Evolutionary conservation across 768 basidiomycete genomes (phyloP).

Genomic region (Russula olivacea): DNA sequence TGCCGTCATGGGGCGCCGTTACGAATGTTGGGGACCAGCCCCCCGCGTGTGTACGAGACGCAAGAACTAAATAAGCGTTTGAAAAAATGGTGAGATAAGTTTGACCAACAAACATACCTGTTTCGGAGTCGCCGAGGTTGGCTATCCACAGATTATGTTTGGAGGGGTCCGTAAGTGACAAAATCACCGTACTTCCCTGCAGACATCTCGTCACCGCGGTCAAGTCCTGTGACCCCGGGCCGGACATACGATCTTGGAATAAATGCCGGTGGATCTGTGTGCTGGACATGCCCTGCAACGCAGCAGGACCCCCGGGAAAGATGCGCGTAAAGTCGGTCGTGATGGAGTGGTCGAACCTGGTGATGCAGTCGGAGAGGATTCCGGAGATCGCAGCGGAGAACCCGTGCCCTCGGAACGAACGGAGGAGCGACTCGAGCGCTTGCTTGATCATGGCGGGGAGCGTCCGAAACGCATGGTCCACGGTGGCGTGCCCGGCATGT

Average conservation of each 20-base stretch:
- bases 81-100: constrained; percentile 1
- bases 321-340: constrained; percentile 41
- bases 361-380: constrained; percentile 36
- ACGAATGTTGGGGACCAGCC: constrained; percentile 57
- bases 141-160: constrained; percentile 70
- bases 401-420: constrained; percentile 26
- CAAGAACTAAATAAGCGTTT: constrained; percentile 33
- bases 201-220: constrained; percentile 64
- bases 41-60: constrained; percentile 40
- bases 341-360: constrained; percentile 40
- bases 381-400: constrained; percentile 36
- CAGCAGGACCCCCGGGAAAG: constrained; percentile 48
- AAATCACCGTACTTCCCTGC: constrained; percentile 73
- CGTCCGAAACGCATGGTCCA: constrained; percentile 38
- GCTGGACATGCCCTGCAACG: constrained; percentile 41
- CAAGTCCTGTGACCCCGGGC: constrained; percentile 47
- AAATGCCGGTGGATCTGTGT: constrained; percentile 49
- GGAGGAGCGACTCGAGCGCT: constrained; percentile 36
- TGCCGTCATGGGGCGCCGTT: constrained; percentile 66
- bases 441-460: constrained; percentile 39
- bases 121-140: constrained; percentile 77
- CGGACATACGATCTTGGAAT: constrained; percentile 50
- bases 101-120: constrained; percentile 41
- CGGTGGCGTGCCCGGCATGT: constrained; percentile 45
- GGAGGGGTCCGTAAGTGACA: constrained; percentile 65